phyloP scores from a whole-genome alignment of 1,284 basidiomycete genomes.

The Vanrija pseudolonga region DNA sequence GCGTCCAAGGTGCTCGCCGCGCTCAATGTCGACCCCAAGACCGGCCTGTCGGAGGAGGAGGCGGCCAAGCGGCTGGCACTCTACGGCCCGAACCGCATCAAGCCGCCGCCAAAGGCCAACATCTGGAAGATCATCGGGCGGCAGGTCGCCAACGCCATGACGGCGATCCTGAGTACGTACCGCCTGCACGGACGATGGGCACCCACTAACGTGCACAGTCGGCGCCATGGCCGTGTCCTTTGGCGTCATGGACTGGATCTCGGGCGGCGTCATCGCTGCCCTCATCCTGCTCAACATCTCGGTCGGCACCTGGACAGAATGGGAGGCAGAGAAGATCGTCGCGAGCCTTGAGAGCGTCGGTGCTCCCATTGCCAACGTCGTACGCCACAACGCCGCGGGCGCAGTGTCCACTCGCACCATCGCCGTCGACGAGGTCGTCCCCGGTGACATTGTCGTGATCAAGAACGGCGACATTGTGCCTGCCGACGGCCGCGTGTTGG shows the following conservation, averaged over 20 bases:
- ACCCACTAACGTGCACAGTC: constrained; percentile 39
- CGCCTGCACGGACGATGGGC: too few species aligned
- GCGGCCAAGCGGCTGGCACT: constrained; percentile 28
- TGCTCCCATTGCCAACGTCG: constrained; percentile 61
- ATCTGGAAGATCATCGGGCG: constrained; percentile 33
- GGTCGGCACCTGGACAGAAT: constrained; percentile 49
- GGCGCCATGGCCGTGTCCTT: constrained; percentile 64
- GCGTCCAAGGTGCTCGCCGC: constrained; percentile 40
- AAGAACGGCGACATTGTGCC: constrained; percentile 61
- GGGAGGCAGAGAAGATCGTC: constrained; percentile 52
- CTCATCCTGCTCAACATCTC: constrained; percentile 59
- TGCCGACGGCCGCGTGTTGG: constrained; percentile 56
- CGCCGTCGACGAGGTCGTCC: constrained; percentile 60
- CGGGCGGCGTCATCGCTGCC: constrained; percentile 62
- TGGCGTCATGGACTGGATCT: constrained; percentile 61
- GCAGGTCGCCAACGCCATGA: constrained; percentile 50
- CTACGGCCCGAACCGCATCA: constrained; percentile 50
- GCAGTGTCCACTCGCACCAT: constrained; percentile 52
- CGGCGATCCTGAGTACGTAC: constrained; percentile 46
- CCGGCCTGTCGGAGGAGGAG: constrained; percentile 37
- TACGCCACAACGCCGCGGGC: constrained; percentile 46
- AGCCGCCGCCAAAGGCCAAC: constrained; percentile 44
- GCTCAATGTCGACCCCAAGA: constrained; percentile 32
- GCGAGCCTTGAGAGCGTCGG: constrained; percentile 50
- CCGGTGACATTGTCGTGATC: constrained; percentile 60